A percentile compares a stretch with the other conserved stretches of the same genome.
Conservation (phyloP, 495 filamentous ascomycete genomes). For the Copromyces sp. region DNA sequence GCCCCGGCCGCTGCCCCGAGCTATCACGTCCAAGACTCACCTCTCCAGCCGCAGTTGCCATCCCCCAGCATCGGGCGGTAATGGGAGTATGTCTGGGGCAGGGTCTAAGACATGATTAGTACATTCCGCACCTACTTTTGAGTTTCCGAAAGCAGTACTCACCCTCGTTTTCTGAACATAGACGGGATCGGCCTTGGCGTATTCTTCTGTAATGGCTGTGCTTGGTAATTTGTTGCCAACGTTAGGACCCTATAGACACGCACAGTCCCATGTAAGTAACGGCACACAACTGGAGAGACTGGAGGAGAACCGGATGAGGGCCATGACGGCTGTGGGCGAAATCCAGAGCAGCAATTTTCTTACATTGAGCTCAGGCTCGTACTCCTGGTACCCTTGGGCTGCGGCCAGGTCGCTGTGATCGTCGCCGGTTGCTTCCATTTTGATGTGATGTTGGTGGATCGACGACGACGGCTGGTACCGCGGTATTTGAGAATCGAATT, state of each 20-base stretch:
- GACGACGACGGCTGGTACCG: slow-evolving; percentile 3
- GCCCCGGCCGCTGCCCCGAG: neutral
- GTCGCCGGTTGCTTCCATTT: slow-evolving; percentile 30
- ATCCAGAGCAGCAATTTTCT: slow-evolving; percentile 6
- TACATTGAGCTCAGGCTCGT: slow-evolving; percentile 58
- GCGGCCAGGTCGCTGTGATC: slow-evolving; percentile 45
- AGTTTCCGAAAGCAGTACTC: slow-evolving; percentile 21
- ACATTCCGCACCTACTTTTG: slow-evolving; percentile 4
- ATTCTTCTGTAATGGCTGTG: slow-evolving; percentile 71
- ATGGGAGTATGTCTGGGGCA: slow-evolving; percentile 76
- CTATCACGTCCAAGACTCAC: slow-evolving; percentile 38
- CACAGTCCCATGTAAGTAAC: slow-evolving; percentile 1
- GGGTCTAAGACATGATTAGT: slow-evolving; percentile 41
- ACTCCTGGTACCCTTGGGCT: slow-evolving; percentile 41
- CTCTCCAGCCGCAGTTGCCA: slow-evolving; percentile 96
- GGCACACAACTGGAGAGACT: slow-evolving; percentile 1
- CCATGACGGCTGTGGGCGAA: neutral
- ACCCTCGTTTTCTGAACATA: slow-evolving; percentile 82
- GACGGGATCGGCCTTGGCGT: slow-evolving; percentile 80
- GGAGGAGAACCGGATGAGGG: neutral
- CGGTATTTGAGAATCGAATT: slow-evolving; percentile 13
- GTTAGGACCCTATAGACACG: slow-evolving; percentile 56
- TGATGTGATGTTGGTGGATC: slow-evolving; percentile 13
- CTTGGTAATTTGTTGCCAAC: slow-evolving; percentile 72
- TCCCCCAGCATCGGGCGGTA: slow-evolving; percentile 85